A percentile compares a stretch with the other conserved stretches of the same genome.
Evolutionary conservation across 139 green algal genomes (phyloP).

Genomic region (Ulvella scutata): DNA sequence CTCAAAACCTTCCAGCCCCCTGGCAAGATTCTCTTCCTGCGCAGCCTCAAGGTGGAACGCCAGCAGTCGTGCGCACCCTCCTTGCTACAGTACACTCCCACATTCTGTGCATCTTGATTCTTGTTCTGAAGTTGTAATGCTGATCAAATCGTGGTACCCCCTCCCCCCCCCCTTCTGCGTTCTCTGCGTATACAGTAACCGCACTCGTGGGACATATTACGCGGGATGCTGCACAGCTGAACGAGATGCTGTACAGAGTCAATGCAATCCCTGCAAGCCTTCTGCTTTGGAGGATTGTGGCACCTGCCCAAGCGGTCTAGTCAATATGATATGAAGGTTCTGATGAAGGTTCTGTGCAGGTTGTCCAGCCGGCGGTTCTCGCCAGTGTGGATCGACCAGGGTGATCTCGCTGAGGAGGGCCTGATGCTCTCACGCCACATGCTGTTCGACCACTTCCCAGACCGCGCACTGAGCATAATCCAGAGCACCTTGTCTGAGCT

Average conservation of each 20-base stretch:
- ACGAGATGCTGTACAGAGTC: too few relatives aligned
- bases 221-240: too few relatives aligned
- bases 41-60: not conserved
- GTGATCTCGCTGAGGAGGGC: not conserved
- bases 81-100: too few relatives aligned
- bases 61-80: not conserved
- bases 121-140: too few relatives aligned
- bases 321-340: too few relatives aligned
- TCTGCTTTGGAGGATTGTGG: too few relatives aligned
- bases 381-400: not conserved
- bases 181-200: not conserved
- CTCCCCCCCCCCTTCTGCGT: not conserved
- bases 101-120: too few relatives aligned
- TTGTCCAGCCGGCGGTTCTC: not conserved
- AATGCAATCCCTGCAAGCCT: not conserved
- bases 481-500: not conserved
- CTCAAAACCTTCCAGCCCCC: not conserved
- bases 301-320: too few relatives aligned
- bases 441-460: not conserved
- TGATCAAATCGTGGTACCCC: too few relatives aligned
- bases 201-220: too few relatives aligned
- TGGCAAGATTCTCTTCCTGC: not conserved
- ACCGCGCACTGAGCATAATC: not conserved
- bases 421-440: not conserved
- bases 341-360: too few relatives aligned